These are phyloP conservation scores for Aspergillus piperis DNA, from an alignment of 2,329 filamentous ascomycete genomes.

Conservation along the genomic window DNA sequence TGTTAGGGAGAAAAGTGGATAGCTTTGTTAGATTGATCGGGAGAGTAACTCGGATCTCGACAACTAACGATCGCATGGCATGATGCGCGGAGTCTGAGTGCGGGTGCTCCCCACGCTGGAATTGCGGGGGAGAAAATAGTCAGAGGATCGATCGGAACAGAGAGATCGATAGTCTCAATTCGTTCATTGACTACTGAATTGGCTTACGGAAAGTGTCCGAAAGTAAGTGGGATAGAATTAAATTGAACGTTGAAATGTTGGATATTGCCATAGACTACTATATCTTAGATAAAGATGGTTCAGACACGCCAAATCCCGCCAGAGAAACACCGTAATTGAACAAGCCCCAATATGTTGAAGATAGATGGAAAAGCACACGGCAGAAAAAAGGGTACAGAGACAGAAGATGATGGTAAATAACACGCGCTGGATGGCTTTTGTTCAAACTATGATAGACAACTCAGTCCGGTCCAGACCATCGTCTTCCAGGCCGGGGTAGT, in stretches of 20 bases:
- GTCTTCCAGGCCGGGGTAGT: conserved; percentile 85
- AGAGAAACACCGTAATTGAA: conserved; percentile 11
- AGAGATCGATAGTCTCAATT: too few species aligned
- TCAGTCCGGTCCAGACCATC: conserved; percentile 78
- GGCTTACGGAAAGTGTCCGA: too few species aligned
- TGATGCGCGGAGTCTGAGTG: too few species aligned
- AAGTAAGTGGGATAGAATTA: not conserved
- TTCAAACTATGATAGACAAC: conserved; percentile 76
- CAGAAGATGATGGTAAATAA: conserved; percentile 14
- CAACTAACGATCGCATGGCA: too few species aligned
- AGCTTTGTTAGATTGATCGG: too few species aligned
- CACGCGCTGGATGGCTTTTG: conserved; percentile 15
- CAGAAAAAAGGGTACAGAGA: conserved; percentile 5
- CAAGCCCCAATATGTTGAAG: conserved; percentile 8
- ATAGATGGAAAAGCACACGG: conserved; percentile 3
- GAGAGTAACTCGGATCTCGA: too few species aligned
- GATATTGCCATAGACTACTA: conserved; percentile 1
- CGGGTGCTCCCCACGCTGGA: too few species aligned
- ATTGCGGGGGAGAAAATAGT: too few species aligned
- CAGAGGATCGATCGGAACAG: too few species aligned
- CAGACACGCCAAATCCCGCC: conserved; percentile 8
- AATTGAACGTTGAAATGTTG: not conserved
- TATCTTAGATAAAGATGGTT: not conserved
- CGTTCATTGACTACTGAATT: too few species aligned
- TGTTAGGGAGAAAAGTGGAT: not conserved